Conservation (phyloP, 495 filamentous ascomycete species). For the Aspergillus cristatus region DNA sequence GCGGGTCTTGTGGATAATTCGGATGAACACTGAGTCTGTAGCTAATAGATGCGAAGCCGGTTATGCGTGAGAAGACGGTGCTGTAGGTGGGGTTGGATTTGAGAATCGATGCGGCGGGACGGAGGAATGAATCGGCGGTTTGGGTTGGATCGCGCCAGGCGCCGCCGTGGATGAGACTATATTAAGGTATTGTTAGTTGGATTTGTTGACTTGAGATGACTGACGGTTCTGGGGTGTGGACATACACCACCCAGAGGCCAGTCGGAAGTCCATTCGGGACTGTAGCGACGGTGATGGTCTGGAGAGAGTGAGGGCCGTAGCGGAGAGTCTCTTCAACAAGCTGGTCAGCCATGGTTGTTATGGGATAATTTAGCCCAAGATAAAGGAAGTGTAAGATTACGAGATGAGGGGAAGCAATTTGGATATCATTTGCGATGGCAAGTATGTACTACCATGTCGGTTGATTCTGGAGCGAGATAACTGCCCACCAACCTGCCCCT, state of each 20-base stretch:
- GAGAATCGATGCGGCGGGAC: constrained; percentile 36
- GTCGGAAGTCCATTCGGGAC: constrained; percentile 10
- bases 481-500: too few species aligned
- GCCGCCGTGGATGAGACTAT: constrained; percentile 77
- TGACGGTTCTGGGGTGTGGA: background rate
- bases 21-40: constrained; percentile 77
- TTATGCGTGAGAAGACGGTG: constrained; percentile 28
- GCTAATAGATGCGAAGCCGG: constrained; percentile 61
- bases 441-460: too few species aligned
- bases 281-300: constrained; percentile 23
- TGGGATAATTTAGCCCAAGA: too few species aligned
- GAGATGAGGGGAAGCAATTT: too few species aligned
- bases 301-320: constrained; percentile 24
- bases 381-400: too few species aligned
- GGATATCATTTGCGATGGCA: too few species aligned
- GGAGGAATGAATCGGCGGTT: constrained; percentile 38
- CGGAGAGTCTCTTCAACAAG: constrained; percentile 14
- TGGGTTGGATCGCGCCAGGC: constrained; percentile 74
- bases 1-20: constrained; percentile 41
- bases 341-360: constrained; percentile 5
- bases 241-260: constrained; percentile 41
- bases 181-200: constrained; percentile 1
- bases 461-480: too few species aligned
- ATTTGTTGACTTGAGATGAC: background rate
- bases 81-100: constrained; percentile 15